phyloP scores from a whole-genome alignment of 371 early-diverging fungal species.

The Capniomyces stellatus region DNA sequence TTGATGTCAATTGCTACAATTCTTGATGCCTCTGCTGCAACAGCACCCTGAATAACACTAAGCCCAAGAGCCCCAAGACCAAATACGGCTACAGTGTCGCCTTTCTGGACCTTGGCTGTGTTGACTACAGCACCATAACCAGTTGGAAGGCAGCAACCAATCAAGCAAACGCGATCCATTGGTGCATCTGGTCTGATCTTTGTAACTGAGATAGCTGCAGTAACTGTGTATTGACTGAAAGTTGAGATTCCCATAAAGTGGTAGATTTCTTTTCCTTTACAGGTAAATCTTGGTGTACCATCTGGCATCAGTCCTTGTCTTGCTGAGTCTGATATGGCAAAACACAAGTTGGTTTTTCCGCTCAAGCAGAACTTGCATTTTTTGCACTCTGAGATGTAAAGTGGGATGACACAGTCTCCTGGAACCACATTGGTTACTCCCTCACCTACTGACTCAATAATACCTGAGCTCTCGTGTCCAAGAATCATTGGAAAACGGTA shows the following conservation, averaged over 20 bases:
- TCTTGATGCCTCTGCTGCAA: conserved; percentile 46
- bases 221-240: conserved; percentile 75
- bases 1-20: conserved; percentile 87
- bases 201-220: conserved; percentile 33
- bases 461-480: conserved; percentile 90
- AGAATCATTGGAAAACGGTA: conserved; percentile 77
- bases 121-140: conserved; percentile 89
- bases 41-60: conserved; percentile 75
- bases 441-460: conserved; percentile 92
- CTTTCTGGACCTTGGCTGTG: conserved; percentile 73
- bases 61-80: conserved; percentile 91
- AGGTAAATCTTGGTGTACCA: conserved; percentile 73
- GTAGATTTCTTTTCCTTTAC: conserved; percentile 68
- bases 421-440: conserved; percentile 75
- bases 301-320: conserved; percentile 93
- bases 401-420: conserved; percentile 91
- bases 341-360: conserved; percentile 91
- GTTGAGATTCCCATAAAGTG: conserved; percentile 96
- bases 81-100: conserved; percentile 72
- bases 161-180: conserved; percentile 67
- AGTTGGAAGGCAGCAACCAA: conserved; percentile 94
- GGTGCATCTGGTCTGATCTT: conserved; percentile 64
- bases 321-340: conserved; percentile 74
- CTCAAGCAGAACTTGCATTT: conserved; percentile 90
- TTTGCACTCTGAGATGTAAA: conserved; percentile 83